Percentiles rank a stretch among this genome's conserved stretches.
Evolutionary conservation across 208 protist species (phyloP).

Genomic region (Herpetomonas samuelpessoai): DNA sequence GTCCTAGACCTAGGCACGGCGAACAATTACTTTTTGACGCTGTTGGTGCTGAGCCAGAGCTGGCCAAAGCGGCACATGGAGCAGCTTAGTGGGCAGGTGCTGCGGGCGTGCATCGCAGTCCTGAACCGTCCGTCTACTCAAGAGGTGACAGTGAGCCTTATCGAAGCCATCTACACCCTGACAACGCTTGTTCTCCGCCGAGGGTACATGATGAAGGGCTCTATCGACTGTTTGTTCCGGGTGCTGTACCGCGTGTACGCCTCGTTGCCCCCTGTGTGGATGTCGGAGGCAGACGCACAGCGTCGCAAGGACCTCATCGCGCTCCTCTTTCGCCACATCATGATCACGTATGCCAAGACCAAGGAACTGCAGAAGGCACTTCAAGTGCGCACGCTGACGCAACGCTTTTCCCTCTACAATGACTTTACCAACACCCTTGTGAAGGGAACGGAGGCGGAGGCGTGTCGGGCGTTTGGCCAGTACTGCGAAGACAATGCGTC

Average conservation of each 20-base stretch:
- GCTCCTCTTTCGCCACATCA: slow-evolving; percentile 58
- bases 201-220: slow-evolving; percentile 69
- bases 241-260: slow-evolving; percentile 70
- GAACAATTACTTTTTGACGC: slow-evolving; percentile 49
- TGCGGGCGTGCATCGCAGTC: slow-evolving; percentile 68
- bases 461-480: slow-evolving; percentile 44
- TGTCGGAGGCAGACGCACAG: slow-evolving; percentile 43
- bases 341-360: slow-evolving; percentile 51
- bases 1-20: slow-evolving; percentile 66
- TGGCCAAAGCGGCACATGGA: slow-evolving; percentile 58
- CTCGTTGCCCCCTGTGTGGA: slow-evolving; percentile 51
- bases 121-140: slow-evolving; percentile 62
- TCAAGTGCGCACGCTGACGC: slow-evolving; percentile 55
- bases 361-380: slow-evolving; percentile 76
- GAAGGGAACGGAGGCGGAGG: slow-evolving; percentile 27
- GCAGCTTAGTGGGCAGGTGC: slow-evolving; percentile 68
- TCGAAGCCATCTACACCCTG: slow-evolving; percentile 60
- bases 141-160: slow-evolving; percentile 41
- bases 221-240: slow-evolving; percentile 64
- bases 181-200: slow-evolving; percentile 40
- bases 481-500: slow-evolving; percentile 52
- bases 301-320: slow-evolving; percentile 45
- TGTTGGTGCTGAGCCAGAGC: slow-evolving; percentile 46
- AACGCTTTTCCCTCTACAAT: slow-evolving; percentile 77
- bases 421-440: slow-evolving; percentile 50